Base-by-base conservation (phyloP, 345 rosid species). In the Pistacia vera region DNA sequence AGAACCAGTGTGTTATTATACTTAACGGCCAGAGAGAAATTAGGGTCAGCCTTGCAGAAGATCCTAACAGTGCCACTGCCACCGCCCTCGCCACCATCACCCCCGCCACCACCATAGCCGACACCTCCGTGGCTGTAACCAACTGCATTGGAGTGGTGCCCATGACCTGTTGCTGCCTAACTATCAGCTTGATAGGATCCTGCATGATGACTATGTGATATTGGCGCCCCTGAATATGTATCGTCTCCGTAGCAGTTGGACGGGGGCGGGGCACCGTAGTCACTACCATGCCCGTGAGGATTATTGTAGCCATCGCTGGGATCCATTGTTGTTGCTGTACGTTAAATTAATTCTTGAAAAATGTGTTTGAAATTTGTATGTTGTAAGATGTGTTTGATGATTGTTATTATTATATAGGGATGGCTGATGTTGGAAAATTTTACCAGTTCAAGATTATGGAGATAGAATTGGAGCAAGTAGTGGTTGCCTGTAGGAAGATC, bases 1-100 rank as follows among this genome's bases (percentile, higher is more conserved):
- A 94, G 87, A 75, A 89, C 70, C 69, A 91, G 88, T 41, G 85
- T 84, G 35, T 88, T 88, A 67, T 88, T 88, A 67, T 84, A 89
- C 69, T 85, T 86, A 46, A 95, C 80, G 4, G 93, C 79, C 28
- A 94, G 85, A 60, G 72, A 71, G 73, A 76, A 88, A 51, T 82
- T 59, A 44, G 92, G 90, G n/a, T 82, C 84, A 13, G 93, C 91
- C 82, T 90, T 89, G 69, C 85, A 85, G 63, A 79, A 88, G 68
- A 92, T 88, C 85, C 83, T 90, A 87, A 81, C 17, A 92, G 79
- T 13, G 84, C 87, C 2, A 7, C 70, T 75, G 63, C 9, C 33
- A 8, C 11, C 5, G 8, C 25, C 25, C 25, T 18, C 4, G 18
- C n/a, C 7, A 5, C 8, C n/a, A 4, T 6, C 9, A 18, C 61